Base-by-base conservation (phyloP, 78 protist species). In the Pigoraptor vietnamica region DNA sequence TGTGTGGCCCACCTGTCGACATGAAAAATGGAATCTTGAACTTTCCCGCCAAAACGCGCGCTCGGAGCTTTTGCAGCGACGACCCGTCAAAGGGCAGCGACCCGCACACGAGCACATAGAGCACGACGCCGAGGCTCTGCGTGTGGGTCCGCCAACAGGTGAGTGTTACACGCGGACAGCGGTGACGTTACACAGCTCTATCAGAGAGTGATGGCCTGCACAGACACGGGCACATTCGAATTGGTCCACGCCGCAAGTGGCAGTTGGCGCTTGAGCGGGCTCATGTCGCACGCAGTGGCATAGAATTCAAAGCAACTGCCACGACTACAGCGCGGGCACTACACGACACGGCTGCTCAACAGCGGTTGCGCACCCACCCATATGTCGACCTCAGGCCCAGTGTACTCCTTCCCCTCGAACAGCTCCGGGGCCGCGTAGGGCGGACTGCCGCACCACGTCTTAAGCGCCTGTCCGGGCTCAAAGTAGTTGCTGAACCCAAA, bases 401-500 rank as follows among this genome's bases (percentile, higher is more conserved):
- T 90, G 39, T 95, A 95, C 32, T 19, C 86, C 36, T 89, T 88
- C 6, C 95, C 96, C 0, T 35, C 88, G 0, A 96, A 39, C 67
- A 96, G 83, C 40, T 96, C 97, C 6, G 97, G 97, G 0, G 95
- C 92, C 6, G 97, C 93, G 86, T 96, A 96, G 79, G 90, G 40
- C 32, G 94, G 92, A 24, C 92, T 37, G 38, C 95, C 95, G 39
- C 95, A 93, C 33, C 29, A 39, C 32, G 95, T 93, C 38, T 93
- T n/a, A 81, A 94, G 0, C 87, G 29, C 24, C 23, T 88, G 87
- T 24, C 92, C 96, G 9, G 37, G 86, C 35, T 23, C 87, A n/a
- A 6, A 83, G 2, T 6, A 83, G 93, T 94, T 94, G 82, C 92
- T 82, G 33, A 96, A 81, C 0, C 98, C 98, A 40, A 96, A 96